These are phyloP conservation scores for Lobosporangium transversale DNA, from an alignment of 192 early-diverging fungal genomes.

Conservation along the genomic window DNA sequence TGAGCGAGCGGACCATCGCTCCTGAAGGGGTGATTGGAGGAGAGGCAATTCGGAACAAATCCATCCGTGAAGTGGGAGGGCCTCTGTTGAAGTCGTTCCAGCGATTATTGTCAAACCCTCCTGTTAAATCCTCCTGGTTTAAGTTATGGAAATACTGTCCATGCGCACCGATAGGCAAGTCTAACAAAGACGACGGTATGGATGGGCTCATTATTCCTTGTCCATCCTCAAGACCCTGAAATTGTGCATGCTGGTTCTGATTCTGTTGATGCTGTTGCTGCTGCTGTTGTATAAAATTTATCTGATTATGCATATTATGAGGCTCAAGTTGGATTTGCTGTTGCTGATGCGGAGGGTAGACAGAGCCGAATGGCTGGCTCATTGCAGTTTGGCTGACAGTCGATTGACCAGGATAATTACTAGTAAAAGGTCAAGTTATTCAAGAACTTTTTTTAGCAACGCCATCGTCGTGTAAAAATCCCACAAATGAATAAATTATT, in stretches of 20 bases:
- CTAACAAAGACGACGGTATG: conserved; percentile 11
- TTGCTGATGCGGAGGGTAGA: conserved; percentile 30
- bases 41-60: conserved; percentile 47
- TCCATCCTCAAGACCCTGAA: conserved; percentile 27
- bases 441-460: neutral
- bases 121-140: conserved; percentile 19
- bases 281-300: conserved; percentile 31
- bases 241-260: conserved; percentile 30
- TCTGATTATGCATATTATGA: conserved; percentile 16
- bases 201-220: conserved; percentile 31
- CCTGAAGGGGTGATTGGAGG: conserved; percentile 46
- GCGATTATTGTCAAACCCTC: conserved; percentile 17
- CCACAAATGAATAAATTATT: neutral
- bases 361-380: conserved; percentile 19
- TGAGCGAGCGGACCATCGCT: conserved; percentile 27
- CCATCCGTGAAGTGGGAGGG: conserved; percentile 9
- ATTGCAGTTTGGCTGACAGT: conserved; percentile 17
- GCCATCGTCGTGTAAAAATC: neutral
- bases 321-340: conserved; percentile 28
- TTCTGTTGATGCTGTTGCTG: conserved; percentile 24
- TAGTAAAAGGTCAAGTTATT: neutral
- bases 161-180: conserved; percentile 14
- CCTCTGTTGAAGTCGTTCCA: conserved; percentile 29
- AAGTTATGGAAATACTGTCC: conserved; percentile 18
- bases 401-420: conserved; percentile 2